phyloP scores from a whole-genome alignment of 192 early-diverging fungal genomes.

The Pilobolus umbonatus region DNA sequence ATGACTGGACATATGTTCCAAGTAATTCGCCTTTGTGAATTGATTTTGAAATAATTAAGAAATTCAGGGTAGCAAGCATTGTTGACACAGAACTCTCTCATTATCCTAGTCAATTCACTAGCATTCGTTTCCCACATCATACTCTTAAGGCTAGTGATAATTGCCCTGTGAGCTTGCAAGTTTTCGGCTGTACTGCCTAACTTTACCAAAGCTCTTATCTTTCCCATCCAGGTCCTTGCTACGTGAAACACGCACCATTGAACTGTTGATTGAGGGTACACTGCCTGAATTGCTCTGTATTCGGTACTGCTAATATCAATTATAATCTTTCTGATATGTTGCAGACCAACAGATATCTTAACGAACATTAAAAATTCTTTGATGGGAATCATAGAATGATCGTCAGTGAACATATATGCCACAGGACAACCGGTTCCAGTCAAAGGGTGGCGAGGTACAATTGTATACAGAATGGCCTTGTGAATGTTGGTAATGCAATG shows the following conservation, averaged over 20 bases:
- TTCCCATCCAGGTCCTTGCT: constrained; percentile 3
- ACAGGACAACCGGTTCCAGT: not conserved
- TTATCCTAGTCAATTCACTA: not conserved
- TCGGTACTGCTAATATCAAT: not conserved
- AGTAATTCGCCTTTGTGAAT: too few species aligned
- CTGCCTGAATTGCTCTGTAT: not conserved
- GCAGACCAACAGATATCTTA: not conserved
- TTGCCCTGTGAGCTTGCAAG: not conserved
- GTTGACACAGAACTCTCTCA: not conserved
- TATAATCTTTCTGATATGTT: not conserved
- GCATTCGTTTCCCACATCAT: constrained; percentile 1
- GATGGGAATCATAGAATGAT: not conserved
- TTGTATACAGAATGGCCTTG: not conserved
- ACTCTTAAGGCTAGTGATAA: not conserved
- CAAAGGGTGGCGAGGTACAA: not conserved
- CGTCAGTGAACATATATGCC: not conserved
- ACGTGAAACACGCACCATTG: constrained; percentile 4
- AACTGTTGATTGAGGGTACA: not conserved
- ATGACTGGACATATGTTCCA: too few species aligned
- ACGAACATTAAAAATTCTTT: not conserved
- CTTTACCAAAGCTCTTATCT: not conserved
- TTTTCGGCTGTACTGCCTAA: not conserved
- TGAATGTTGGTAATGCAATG: not conserved
- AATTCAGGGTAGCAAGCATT: not conserved
- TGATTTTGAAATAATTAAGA: not conserved